These are phyloP conservation scores for Schoenoplectus tabernaemontani DNA, from an alignment of 202 grass and related monocot species.

Conservation along the genomic window DNA sequence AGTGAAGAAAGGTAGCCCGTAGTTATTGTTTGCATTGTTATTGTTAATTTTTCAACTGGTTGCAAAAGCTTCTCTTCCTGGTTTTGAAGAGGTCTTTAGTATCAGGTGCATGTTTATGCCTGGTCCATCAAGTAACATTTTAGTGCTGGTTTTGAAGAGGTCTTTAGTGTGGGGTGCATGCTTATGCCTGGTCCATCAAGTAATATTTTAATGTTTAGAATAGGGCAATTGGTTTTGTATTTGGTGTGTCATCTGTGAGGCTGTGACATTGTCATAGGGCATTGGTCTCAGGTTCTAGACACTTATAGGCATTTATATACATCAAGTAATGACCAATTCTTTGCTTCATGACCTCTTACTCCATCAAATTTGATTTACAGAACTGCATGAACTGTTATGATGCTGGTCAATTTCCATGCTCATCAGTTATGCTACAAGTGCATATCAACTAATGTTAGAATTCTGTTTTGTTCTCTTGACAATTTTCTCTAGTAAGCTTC, in stretches of 20 bases:
- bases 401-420: not conserved
- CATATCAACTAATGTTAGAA: not conserved
- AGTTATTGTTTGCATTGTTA: not conserved
- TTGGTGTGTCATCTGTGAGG: not conserved
- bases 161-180: not conserved
- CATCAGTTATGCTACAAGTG: not conserved
- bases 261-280: not conserved
- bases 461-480: not conserved
- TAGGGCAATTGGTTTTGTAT: not conserved
- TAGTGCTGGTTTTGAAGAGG: not conserved
- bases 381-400: not conserved
- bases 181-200: not conserved
- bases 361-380: not conserved
- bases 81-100: not conserved
- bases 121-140: not conserved
- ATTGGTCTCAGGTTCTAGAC: not conserved
- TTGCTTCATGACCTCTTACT: not conserved
- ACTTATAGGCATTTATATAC: not conserved
- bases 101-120: not conserved
- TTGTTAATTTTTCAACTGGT: slow-evolving; percentile 13
- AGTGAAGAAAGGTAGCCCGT: slow-evolving; percentile 81
- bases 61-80: not conserved
- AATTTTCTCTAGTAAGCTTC: not conserved
- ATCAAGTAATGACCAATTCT: not conserved
- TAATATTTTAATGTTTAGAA: too few species aligned